Conservation (phyloP, 768 basidiomycete genomes). For the Pisolithus microcarpus region DNA sequence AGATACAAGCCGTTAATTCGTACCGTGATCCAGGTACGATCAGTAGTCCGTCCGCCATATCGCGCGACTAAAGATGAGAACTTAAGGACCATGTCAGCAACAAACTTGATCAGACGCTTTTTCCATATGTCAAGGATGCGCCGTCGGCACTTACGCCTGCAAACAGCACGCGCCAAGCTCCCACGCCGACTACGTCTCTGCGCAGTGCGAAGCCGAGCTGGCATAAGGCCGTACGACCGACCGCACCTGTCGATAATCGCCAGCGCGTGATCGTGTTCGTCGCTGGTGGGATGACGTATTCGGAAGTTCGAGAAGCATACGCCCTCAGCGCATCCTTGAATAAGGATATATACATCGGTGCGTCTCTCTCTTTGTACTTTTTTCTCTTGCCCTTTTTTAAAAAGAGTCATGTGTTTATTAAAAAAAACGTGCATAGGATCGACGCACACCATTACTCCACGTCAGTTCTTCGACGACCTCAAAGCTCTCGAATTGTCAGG, state of each 20-base stretch:
- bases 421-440: constrained; percentile 55
- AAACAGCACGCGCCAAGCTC: constrained; percentile 42
- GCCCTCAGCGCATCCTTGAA: constrained; percentile 64
- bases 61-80: background rate
- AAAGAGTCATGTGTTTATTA: background rate
- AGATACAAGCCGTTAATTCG: constrained; percentile 82
- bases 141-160: constrained; percentile 46
- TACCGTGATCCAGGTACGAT: constrained; percentile 71
- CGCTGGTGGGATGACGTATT: constrained; percentile 93
- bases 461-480: constrained; percentile 79
- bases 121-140: constrained; percentile 86
- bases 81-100: constrained; percentile 73
- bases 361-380: constrained; percentile 8
- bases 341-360: constrained; percentile 91
- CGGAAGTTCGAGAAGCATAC: constrained; percentile 88
- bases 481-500: constrained; percentile 85
- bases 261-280: constrained; percentile 88
- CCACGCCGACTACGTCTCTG: constrained; percentile 63
- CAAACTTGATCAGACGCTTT: constrained; percentile 68
- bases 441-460: constrained; percentile 79
- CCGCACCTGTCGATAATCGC: constrained; percentile 44
- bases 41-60: background rate
- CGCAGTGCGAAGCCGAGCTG: constrained; percentile 86
- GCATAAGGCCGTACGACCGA: constrained; percentile 68
- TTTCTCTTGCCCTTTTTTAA: constrained; percentile 35